Percentiles rank a stretch among this genome's conserved stretches.
Evolutionary conservation across 1,139 yeast species (phyloP).

Genomic region (Yamadazyma kanchanaburiensis): DNA sequence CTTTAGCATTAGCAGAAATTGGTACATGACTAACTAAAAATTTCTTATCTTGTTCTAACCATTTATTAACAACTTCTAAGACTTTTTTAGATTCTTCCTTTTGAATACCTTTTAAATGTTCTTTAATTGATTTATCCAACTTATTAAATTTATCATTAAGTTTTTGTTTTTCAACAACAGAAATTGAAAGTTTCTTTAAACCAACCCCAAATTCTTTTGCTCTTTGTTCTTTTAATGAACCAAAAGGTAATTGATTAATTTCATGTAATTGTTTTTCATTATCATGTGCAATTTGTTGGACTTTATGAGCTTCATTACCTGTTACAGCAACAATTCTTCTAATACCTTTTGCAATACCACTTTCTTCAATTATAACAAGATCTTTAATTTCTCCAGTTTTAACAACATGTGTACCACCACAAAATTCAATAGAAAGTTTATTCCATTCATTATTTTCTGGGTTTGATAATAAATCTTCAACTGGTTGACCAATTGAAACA

Average conservation of each 20-base stretch:
- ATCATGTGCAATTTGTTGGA: conserved; percentile 76
- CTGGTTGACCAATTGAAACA: conserved; percentile 90
- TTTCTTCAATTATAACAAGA: conserved; percentile 85
- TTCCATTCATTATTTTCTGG: conserved; percentile 77
- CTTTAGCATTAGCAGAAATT: conserved; percentile 86
- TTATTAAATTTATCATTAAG: conserved; percentile 71
- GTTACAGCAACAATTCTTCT: conserved; percentile 98
- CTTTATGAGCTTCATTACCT: conserved; percentile 86
- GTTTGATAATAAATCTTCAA: conserved; percentile 69
- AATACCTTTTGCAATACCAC: conserved; percentile 98
- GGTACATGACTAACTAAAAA: conserved; percentile 65
- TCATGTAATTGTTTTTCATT: conserved; percentile 59
- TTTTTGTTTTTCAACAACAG: conserved; percentile 75
- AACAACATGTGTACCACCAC: conserved; percentile 98
- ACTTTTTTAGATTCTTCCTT: conserved; percentile 85
- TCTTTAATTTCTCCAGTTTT: conserved; percentile 93
- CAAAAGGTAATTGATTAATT: conserved; percentile 58
- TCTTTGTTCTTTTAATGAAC: conserved; percentile 70
- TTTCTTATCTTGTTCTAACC: conserved; percentile 53
- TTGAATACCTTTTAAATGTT: conserved; percentile 80
- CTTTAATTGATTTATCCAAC: conserved; percentile 84
- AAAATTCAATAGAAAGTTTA: conserved; percentile 82
- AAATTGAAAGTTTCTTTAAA: conserved; percentile 76
- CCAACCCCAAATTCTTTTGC: conserved; percentile 82
- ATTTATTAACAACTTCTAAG: conserved; percentile 70